Conservation (phyloP, 768 basidiomycete genomes). For the Pulveroboletus sp. region DNA sequence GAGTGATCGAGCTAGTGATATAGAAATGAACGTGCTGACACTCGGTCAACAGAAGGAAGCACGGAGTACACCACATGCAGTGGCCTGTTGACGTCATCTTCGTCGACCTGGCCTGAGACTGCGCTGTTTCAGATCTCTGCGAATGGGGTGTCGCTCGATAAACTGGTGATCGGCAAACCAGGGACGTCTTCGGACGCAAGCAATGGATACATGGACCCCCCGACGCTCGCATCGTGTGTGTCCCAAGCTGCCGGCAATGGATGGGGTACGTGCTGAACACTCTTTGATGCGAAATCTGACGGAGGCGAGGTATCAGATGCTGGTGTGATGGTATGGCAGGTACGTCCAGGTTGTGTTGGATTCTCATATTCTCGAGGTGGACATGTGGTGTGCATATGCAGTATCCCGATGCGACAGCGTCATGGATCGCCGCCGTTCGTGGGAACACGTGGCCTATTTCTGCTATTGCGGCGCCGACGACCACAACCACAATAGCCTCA, state of each 20-base stretch:
- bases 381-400: neutral
- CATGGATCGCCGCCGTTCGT: slow-evolving; percentile 40
- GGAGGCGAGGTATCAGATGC: slow-evolving; percentile 20
- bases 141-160: slow-evolving; percentile 41
- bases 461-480: neutral
- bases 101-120: slow-evolving; percentile 56
- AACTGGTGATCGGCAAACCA: slow-evolving; percentile 57
- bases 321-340: slow-evolving; percentile 43
- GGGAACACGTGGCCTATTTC: slow-evolving; percentile 33
- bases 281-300: neutral
- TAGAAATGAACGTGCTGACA: neutral
- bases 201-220: slow-evolving; percentile 55
- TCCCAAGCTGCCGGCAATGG: slow-evolving; percentile 54
- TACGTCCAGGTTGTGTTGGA: slow-evolving; percentile 7
- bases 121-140: slow-evolving; percentile 52
- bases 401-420: slow-evolving; percentile 37
- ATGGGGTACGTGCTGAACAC: slow-evolving; percentile 50
- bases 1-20: neutral
- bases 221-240: slow-evolving; percentile 56
- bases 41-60: slow-evolving; percentile 44
- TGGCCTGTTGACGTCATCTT: slow-evolving; percentile 55
- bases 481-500: neutral
- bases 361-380: neutral
- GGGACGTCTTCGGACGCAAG: slow-evolving; percentile 37
- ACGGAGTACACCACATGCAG: slow-evolving; percentile 61